Conservation (phyloP, 495 filamentous ascomycete species). For the Aspergillus ostianus region DNA sequence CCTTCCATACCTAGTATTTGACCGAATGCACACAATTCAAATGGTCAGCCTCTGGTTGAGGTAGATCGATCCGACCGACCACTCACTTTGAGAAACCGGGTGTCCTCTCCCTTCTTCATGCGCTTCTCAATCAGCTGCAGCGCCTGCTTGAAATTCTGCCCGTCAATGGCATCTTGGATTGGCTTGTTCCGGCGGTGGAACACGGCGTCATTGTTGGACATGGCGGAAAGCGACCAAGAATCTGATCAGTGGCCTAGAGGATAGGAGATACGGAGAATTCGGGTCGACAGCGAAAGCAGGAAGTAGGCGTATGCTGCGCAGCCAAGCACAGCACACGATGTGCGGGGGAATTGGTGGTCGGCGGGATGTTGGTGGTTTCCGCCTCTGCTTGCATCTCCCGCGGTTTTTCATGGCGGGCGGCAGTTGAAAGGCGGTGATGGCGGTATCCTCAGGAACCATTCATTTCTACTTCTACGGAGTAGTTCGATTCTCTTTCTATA, state of each 20-base stretch:
- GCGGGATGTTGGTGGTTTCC: slow-evolving; percentile 9
- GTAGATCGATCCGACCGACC: background rate
- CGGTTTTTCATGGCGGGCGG: background rate
- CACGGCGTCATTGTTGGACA: slow-evolving; percentile 43
- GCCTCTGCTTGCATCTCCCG: background rate
- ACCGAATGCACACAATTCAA: background rate
- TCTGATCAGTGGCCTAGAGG: background rate
- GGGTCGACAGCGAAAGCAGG: background rate
- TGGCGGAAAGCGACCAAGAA: slow-evolving; percentile 15
- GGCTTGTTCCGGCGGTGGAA: slow-evolving; percentile 56
- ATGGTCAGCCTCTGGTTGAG: background rate
- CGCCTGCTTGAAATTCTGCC: slow-evolving; percentile 56
- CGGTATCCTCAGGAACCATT: background rate
- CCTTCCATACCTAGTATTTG: slow-evolving; percentile 47
- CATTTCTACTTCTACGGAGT: background rate
- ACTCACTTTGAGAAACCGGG: slow-evolving; percentile 38
- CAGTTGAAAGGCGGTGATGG: slow-evolving; percentile 16
- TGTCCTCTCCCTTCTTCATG: slow-evolving; percentile 59
- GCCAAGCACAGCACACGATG: slow-evolving; percentile 30
- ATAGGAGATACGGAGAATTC: background rate
- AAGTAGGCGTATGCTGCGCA: slow-evolving; percentile 26
- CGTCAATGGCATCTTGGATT: slow-evolving; percentile 58
- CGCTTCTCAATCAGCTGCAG: slow-evolving; percentile 59
- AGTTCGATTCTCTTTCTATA: no score
- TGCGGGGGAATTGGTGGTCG: slow-evolving; percentile 14